Percentiles rank a stretch among this genome's conserved stretches.
Conservation (phyloP, 164 flowering plant species). For the Hamamelis virginiana region DNA sequence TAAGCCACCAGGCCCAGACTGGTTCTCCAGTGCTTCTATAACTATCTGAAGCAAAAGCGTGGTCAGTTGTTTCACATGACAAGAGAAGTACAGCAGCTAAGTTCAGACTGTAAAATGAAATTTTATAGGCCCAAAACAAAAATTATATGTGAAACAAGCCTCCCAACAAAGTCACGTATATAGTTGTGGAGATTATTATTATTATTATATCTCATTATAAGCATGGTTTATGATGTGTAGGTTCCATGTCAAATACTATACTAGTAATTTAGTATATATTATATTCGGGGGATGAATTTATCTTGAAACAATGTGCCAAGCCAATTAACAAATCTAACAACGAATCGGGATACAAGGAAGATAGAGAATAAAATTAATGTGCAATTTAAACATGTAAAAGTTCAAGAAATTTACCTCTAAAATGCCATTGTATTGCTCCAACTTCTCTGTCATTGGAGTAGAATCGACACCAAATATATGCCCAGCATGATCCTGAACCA, state of each 20-base stretch:
- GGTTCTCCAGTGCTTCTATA: slow-evolving; percentile 58
- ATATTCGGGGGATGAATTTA: too few relatives aligned
- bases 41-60: slow-evolving; percentile 56
- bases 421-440: slow-evolving; percentile 82
- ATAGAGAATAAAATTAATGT: not conserved
- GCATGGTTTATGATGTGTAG: too few relatives aligned
- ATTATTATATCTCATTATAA: too few relatives aligned
- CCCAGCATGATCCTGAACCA: slow-evolving; percentile 94
- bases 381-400: not conserved
- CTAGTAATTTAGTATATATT: too few relatives aligned
- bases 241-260: too few relatives aligned
- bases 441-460: slow-evolving; percentile 76
- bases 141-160: too few relatives aligned
- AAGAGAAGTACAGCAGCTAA: not conserved
- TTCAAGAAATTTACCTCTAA: slow-evolving; percentile 53
- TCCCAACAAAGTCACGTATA: too few relatives aligned
- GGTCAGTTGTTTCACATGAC: not conserved
- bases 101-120: too few relatives aligned
- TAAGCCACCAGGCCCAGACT: slow-evolving; percentile 77
- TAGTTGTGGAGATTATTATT: too few relatives aligned
- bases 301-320: not conserved
- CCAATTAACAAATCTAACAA: not conserved
- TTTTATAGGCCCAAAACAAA: too few relatives aligned
- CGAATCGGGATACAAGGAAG: not conserved
- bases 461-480: slow-evolving; percentile 98